Evolutionary conservation across 2,329 filamentous ascomycete species (phyloP), one percentile per base, ranked within the genome.

Genomic region (Corynespora cassiicola): DNA sequence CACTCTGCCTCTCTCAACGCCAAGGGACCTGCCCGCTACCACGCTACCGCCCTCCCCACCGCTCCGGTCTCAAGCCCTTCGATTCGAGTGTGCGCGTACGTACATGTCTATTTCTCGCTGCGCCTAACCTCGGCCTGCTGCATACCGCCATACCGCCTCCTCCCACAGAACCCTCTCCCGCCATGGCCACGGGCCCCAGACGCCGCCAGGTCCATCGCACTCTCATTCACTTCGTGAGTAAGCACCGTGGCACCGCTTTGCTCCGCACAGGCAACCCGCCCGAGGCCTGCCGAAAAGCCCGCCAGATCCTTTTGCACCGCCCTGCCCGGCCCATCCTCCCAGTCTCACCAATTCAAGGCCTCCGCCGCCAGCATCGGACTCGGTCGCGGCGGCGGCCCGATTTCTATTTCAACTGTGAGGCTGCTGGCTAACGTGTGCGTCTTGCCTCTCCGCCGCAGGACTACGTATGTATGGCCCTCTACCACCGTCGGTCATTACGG

Each of bases 191-290:
- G 53, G 47, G 43, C 47, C 50, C 50, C 47, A 29, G 10, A 9
- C 56, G 56, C 45, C 58, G 57, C 21, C 57, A 58, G 42, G 42
- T 54, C 32, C 50, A 55, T 57, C 80, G 87, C 56, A 75, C 89
- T 61, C 86, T 95, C 61, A 72, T 95, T 46, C 89, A 95, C 69
- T 91, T 95, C 72, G 88, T 92, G 73, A 64, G 80, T 66, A 34
- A 46, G 23, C 7, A 42, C 38, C 35, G n/a, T n/a, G n/a, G n/a
- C n/a, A n/a, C 31, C 22, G 12, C 35, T 21, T 25, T 33, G 64
- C n/a, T n/a, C n/a, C 37, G 35, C 33, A 44, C 42, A 54, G 44
- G 40, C 48, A 47, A 33, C 45, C 50, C 44, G 36, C 36, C 34
- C 47, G 12, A 23, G 39, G 35, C 36, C 25, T 20, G 14, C 31